Base-by-base conservation (phyloP, 352 stramenopile species). In the Phytophthora agathidicida region DNA sequence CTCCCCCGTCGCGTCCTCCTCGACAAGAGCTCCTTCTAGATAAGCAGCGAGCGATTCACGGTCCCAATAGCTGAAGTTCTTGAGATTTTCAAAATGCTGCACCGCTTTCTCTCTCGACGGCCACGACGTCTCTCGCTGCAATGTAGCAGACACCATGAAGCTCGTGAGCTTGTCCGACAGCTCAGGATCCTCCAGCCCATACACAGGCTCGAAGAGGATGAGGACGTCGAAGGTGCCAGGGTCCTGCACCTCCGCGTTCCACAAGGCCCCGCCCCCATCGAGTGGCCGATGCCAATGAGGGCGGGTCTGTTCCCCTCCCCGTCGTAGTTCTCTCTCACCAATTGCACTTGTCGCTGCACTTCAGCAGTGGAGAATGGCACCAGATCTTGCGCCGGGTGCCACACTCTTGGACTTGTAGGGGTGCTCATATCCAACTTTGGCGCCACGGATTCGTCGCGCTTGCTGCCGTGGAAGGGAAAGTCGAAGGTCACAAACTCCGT, bases 191-290 rank as follows among this genome's bases (percentile, higher is more conserved):
- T 51, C 11, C 4, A 73, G 33, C 0, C 68, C 68, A 27, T 75
- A 76, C 37, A 82, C 68, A 0, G 73, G 73, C 20, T 83, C 73
- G 5, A 83, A 83, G 14, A 83, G 24, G 10, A 80, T 63, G 16
- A 83, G 67, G 0, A 56, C 64, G 20, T 82, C 73, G 41, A 82
- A 80, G 3, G 66, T 75, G 8, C 69, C 67, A 4, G 73, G 73
- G 26, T 66, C 33, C 10, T 51, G 30, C 16, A 80, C 59, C 45
- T 80, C 73, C 2, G 51, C 23, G 37, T 74, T 73, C 73, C 70
- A 80, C 4, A 83, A 24, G 14, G 70, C 66, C 7, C 60, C 44
- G 63, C 70, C 3, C 67, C 67, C 67, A 76, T 70, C 4, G 67
- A 76, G 42, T 76, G 67, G 13, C 67, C 62, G n/a, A 76, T 36